phyloP scores from a whole-genome alignment of 1,284 basidiomycete genomes.

The Lignosus rhinocerotis region DNA sequence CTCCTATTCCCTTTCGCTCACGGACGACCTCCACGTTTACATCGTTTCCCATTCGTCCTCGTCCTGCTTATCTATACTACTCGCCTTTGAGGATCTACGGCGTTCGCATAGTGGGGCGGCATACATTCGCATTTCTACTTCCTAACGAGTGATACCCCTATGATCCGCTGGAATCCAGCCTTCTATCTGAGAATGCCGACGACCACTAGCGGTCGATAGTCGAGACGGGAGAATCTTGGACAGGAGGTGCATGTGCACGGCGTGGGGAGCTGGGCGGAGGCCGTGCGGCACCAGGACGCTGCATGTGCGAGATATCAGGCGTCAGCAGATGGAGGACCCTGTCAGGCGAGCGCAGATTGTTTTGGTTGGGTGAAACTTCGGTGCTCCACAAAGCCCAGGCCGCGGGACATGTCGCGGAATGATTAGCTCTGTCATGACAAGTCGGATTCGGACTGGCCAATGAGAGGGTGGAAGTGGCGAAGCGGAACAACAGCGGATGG shows the following conservation, averaged over 20 bases:
- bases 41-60: neutral
- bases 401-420: conserved; percentile 1
- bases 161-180: neutral
- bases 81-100: conserved; percentile 13
- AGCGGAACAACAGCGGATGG: conserved; percentile 2
- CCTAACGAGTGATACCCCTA: conserved; percentile 12
- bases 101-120: neutral
- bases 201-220: neutral
- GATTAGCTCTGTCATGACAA: neutral
- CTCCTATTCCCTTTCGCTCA: conserved; percentile 1
- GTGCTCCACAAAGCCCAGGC: conserved; percentile 8
- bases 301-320: neutral
- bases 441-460: neutral
- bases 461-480: neutral
- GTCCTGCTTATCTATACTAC: conserved; percentile 19
- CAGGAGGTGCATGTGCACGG: neutral
- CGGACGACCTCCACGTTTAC: neutral
- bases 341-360: conserved; percentile 5
- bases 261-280: conserved; percentile 3
- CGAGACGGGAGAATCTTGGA: neutral
- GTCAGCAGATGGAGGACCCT: neutral
- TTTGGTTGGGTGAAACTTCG: neutral
- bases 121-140: neutral
- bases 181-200: neutral
- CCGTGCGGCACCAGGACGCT: conserved; percentile 7